These are phyloP conservation scores for Dendrobium chrysotoxum DNA, from an alignment of 106 monocot species.

Conservation along the genomic window DNA sequence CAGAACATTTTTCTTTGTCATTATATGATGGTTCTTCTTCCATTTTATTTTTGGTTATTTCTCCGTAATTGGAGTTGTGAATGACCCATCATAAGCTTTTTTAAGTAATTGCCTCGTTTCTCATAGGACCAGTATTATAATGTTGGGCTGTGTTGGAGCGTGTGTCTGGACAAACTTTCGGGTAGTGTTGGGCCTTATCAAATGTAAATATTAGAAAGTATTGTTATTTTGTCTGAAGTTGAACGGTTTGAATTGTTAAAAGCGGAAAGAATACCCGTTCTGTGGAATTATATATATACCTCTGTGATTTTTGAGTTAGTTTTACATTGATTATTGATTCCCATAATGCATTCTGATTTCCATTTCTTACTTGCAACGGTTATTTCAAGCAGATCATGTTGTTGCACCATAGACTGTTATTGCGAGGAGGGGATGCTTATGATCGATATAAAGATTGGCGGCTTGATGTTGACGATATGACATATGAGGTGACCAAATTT, in stretches of 20 bases:
- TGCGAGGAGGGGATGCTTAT: slow-evolving; percentile 50
- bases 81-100: too few relatives aligned
- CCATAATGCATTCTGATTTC: not conserved
- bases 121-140: too few relatives aligned
- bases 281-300: not conserved
- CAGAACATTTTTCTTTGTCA: too few relatives aligned
- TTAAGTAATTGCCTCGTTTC: too few relatives aligned
- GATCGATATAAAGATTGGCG: slow-evolving; percentile 78
- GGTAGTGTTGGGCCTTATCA: too few relatives aligned
- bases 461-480: slow-evolving; percentile 91
- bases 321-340: not conserved
- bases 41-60: too few relatives aligned
- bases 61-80: too few relatives aligned
- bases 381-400: slow-evolving; percentile 58
- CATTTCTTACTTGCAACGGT: not conserved
- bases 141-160: too few relatives aligned
- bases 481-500: slow-evolving; percentile 68
- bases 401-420: slow-evolving; percentile 65
- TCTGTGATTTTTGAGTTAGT: not conserved
- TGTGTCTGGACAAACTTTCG: too few relatives aligned
- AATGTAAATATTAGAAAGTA: not conserved
- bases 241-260: not conserved
- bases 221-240: not conserved
- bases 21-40: too few relatives aligned
- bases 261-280: not conserved